Percentiles rank a stretch among this genome's conserved stretches.
These are phyloP conservation scores for Naganishia cerealis DNA, from an alignment of 1,284 basidiomycete species.

Conservation along the genomic window DNA sequence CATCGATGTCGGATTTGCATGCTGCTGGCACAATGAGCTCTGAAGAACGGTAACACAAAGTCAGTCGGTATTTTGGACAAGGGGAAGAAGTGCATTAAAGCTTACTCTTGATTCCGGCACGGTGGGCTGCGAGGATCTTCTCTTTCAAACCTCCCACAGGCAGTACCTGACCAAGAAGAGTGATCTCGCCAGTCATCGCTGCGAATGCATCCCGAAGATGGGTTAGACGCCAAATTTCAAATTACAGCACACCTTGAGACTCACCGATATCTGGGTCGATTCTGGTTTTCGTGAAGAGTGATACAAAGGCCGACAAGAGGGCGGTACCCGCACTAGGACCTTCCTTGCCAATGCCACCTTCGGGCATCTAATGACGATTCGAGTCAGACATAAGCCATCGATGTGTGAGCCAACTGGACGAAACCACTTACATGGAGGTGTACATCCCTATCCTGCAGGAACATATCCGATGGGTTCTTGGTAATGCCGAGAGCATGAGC, in stretches of 20 bases:
- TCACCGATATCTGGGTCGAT: constrained; percentile 81
- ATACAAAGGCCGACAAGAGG: constrained; percentile 84
- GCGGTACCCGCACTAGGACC: constrained; percentile 95
- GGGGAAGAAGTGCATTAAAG: constrained; percentile 8
- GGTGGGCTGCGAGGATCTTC: constrained; percentile 90
- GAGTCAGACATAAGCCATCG: constrained; percentile 1
- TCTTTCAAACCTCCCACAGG: constrained; percentile 93
- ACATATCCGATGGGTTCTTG: constrained; percentile 66
- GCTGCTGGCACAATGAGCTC: constrained; percentile 75
- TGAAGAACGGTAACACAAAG: constrained; percentile 28
- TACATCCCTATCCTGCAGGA: constrained; percentile 79
- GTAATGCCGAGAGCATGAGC: constrained; percentile 86
- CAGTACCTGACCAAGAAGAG: constrained; percentile 84
- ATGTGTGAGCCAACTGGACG: not conserved
- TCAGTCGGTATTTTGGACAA: constrained; percentile 11
- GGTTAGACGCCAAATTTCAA: not conserved
- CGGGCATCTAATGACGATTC: constrained; percentile 59
- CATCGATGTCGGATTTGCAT: constrained; percentile 87
- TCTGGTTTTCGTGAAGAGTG: constrained; percentile 77
- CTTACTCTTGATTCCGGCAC: constrained; percentile 82
- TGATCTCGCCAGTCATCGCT: constrained; percentile 96
- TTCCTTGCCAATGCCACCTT: constrained; percentile 96
- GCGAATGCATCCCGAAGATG: constrained; percentile 27
- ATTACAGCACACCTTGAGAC: constrained; percentile 41
- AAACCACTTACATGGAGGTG: constrained; percentile 72